Evolutionary conservation across 495 filamentous ascomycete genomes (phyloP), one percentile per base, ranked within the genome.

Genomic region (Talaromyces liani): DNA sequence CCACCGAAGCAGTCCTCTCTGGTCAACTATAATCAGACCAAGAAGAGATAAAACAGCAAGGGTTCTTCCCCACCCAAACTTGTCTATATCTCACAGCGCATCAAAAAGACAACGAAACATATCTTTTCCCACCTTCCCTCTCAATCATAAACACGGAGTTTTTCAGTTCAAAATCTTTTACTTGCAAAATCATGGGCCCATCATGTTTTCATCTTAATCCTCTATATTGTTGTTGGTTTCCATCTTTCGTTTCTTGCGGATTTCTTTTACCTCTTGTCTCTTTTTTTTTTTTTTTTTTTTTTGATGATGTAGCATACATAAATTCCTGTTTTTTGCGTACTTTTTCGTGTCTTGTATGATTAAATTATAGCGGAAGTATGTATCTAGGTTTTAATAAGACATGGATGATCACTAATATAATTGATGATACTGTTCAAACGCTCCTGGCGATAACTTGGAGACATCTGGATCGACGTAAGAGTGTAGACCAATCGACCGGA

Each of bases 1-100:
- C 88, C 64, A 91, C 88, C 60, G 88, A 91, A 74, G 88, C 88
- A 60, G 77, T 91, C 61, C 78, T 91, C 39, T 86, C 86, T 27
- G 88, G 88, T 58, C 84, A 88, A 68, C 78, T 90, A 67, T 90
- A 80, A 73, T 61, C 20, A 57, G 9, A 39, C n/a, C 18, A 18
- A 18, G 4, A 4, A 29, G 7, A 20, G 10, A n/a, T n/a, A 34
- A 54, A 22, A 55, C 6, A 12, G 1, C 18, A 55, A 49, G 20
- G 6, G 45, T 20, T 20, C 22, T 12, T 49, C 7, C 8, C 45
- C 4, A 9, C 20, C 3, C 3, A 9, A 41, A 2, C 36, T 41
- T 14, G 36, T 41, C 36, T 20, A 5, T 22, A 18, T 45, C 16
- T 45, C 41, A 18, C 45, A 20, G 16, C 45, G n/a, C 45, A 49